A percentile compares a stretch with the other conserved stretches of the same genome.
These are phyloP conservation scores for Sclerotiophoma versabilis DNA, from an alignment of 2,329 filamentous ascomycete genomes.

Conservation along the genomic window DNA sequence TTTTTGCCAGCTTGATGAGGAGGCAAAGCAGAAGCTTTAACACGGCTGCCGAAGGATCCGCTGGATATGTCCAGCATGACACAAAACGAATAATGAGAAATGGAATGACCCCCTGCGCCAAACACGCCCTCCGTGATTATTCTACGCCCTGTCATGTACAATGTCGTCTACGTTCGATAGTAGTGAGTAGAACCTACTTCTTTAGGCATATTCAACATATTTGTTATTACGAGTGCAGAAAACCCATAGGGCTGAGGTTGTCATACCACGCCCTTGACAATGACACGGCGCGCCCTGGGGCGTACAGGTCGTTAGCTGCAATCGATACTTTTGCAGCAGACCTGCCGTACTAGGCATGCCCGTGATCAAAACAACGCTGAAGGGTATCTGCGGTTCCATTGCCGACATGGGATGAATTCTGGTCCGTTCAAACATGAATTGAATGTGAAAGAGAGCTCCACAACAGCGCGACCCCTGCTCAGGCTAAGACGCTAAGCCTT, in stretches of 20 bases:
- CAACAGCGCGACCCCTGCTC: background rate
- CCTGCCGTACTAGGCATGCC: background rate
- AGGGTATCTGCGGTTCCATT: background rate
- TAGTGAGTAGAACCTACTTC: background rate
- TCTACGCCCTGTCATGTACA: slow-evolving; percentile 4
- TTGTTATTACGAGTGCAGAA: background rate
- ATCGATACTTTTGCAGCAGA: background rate
- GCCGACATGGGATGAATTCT: background rate
- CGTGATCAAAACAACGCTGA: background rate
- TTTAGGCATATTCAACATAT: background rate
- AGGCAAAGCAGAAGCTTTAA: slow-evolving; percentile 38
- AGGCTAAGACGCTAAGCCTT: slow-evolving; percentile 7
- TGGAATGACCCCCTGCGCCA: background rate
- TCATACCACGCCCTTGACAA: slow-evolving; percentile 6
- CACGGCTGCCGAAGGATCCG: background rate
- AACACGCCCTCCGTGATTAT: background rate
- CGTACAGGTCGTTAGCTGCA: slow-evolving; percentile 3
- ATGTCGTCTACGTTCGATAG: background rate
- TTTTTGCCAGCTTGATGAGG: slow-evolving; percentile 76
- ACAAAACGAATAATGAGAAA: background rate
- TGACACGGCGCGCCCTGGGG: slow-evolving; percentile 11
- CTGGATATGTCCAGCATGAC: background rate
- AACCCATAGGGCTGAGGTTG: background rate
- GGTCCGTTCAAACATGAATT: background rate
- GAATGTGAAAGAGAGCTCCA: background rate